These are phyloP conservation scores for Chlamydomonas urium DNA, from an alignment of 139 green algal species.

Conservation along the genomic window DNA sequence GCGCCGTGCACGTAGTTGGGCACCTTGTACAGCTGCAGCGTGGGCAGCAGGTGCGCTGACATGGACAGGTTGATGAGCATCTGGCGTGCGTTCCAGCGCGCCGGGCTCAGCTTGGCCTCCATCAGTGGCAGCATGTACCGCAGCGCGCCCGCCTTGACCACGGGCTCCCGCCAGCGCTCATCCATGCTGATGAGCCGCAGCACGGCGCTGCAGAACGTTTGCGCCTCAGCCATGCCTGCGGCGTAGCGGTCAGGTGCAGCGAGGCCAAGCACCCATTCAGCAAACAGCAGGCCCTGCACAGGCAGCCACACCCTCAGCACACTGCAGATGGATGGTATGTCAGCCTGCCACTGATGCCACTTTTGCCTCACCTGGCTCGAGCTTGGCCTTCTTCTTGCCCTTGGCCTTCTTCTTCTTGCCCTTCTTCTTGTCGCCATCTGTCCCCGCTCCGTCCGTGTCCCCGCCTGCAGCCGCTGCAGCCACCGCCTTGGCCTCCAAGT, in stretches of 20 bases:
- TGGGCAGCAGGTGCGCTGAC: slow-evolving; percentile 24
- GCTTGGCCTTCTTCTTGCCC: slow-evolving; percentile 41
- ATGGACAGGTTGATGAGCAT: slow-evolving; percentile 37
- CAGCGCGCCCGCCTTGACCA: slow-evolving; percentile 17
- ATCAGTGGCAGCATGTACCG: slow-evolving; percentile 43
- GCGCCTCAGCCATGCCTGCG: slow-evolving; percentile 14
- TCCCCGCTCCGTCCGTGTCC: not conserved
- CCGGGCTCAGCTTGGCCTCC: slow-evolving; percentile 27
- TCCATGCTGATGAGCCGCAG: slow-evolving; percentile 6
- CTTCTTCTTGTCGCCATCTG: slow-evolving; percentile 9
- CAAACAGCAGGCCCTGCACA: no score
- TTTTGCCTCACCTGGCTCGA: slow-evolving; percentile 37
- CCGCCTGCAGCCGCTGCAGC: not conserved
- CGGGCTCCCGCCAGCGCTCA: not conserved
- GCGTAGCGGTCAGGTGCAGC: no score
- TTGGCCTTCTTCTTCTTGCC: slow-evolving; percentile 33
- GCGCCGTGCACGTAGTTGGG: slow-evolving; percentile 41
- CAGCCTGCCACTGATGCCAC: no score
- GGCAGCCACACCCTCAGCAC: no score
- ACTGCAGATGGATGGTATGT: no score
- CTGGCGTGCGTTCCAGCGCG: slow-evolving; percentile 32
- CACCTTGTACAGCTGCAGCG: slow-evolving; percentile 47
- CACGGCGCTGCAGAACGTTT: slow-evolving; percentile 3
- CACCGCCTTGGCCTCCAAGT: slow-evolving; percentile 31
- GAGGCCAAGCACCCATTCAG: no score